Base-by-base conservation (phyloP, 2,329 filamentous ascomycete genomes). In the Sclerotinia trifoliorum region DNA sequence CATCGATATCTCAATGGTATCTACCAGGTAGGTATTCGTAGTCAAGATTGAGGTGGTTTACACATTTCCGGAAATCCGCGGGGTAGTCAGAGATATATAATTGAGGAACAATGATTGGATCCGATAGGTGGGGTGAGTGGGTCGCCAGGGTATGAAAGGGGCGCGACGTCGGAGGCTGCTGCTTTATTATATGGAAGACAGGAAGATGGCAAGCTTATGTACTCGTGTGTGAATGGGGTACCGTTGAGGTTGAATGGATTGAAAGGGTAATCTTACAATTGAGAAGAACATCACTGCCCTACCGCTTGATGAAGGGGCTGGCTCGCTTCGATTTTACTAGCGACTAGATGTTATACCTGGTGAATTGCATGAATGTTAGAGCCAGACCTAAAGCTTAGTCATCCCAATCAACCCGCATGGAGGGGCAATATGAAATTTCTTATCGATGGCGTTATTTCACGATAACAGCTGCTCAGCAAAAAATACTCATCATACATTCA, bases 371-470 rank as follows among this genome's bases (percentile, higher is more conserved):
- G 46, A 48, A 19, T 48, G 44, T 21, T 6, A 21, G 17, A 46
- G 15, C 44, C 6, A 21, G 17, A 46, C 0, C 44, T 10, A 1
- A 0, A 17, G 32, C 15, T 15, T 60, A 60, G 57, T 46, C 46
- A 26, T 48, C 57, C 39, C 42, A 44, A 49, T 51, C 44, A 35
- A 24, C 17, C 26, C 58, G 51, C 39, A 35, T 57, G 52, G 65
- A 62, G 65, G 65, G 65, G 65, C 48, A 62, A 55, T 19, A 7
- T 67, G 48, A 67, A 67, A 67, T 67, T 63, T 67, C 65, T 67
- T 67, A 67, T 67, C 65, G 56, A 62, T 67, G 56, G 56, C 65
- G 56, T 61, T 42, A 67, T 67, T 51, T 51, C 48, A 51, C 44
- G 46, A 67, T 67, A 56, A 61, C 48, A 61, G 29, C 7, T 49